phyloP scores from a whole-genome alignment of 2,329 filamentous ascomycete species.

The Phaeosphaeria sp. region DNA sequence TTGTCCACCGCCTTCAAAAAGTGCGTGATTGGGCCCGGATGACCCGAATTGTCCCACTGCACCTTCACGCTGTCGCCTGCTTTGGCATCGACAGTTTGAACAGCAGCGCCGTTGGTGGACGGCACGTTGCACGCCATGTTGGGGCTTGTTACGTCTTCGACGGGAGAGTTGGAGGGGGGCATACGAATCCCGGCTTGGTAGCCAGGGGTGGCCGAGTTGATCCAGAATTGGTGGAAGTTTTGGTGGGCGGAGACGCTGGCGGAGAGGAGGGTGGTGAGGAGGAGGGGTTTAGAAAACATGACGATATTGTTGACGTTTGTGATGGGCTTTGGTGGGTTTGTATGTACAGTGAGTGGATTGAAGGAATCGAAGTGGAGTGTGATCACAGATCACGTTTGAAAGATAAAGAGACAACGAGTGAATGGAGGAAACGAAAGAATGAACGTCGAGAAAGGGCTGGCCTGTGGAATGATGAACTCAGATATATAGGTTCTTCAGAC shows the following conservation, averaged over 20 bases:
- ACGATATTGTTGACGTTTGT: conserved; percentile 22
- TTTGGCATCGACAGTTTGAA: conserved; percentile 34
- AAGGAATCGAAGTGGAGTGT: conserved; percentile 10
- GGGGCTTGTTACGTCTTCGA: conserved; percentile 38
- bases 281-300: conserved; percentile 41
- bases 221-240: conserved; percentile 40
- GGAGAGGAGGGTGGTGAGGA: conserved; percentile 32
- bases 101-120: conserved; percentile 18
- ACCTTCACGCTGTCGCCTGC: conserved; percentile 43
- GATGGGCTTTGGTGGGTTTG: conserved; percentile 3
- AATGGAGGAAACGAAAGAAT: conserved; percentile 19
- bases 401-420: no score
- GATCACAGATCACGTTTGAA: conserved; percentile 31
- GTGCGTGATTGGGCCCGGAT: conserved; percentile 45
- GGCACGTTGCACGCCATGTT: conserved; percentile 47
- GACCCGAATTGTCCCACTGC: conserved; percentile 40
- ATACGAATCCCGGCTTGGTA: conserved; percentile 44
- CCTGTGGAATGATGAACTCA: conserved; percentile 21
- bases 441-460: conserved; percentile 31
- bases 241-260: conserved; percentile 42
- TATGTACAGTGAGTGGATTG: conserved; percentile 20
- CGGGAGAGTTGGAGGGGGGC: conserved; percentile 42
- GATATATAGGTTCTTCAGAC: conserved; percentile 5
- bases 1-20: conserved; percentile 62
- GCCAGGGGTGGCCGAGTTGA: conserved; percentile 38